Evolutionary conservation across 1,139 yeast genomes (phyloP), one percentile per base, ranked within the genome.

Genomic region (Arxiozyma slooffiae): DNA sequence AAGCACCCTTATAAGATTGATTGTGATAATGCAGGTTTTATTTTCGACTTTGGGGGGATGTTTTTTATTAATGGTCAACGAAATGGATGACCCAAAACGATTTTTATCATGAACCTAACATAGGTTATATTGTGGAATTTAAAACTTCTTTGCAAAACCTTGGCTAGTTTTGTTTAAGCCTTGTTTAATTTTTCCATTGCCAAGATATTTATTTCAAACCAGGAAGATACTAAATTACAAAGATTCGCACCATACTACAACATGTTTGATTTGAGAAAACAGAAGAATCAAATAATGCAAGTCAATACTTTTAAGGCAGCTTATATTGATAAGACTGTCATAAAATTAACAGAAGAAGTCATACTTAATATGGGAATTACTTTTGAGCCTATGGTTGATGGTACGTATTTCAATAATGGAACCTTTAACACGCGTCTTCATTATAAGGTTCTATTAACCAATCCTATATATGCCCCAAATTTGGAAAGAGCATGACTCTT

Each of bases 1-100:
- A 73, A 79, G 49, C 78, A 81, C 58, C 98, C 98, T 0, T 87
- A 90, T 61, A 75, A 76, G 23, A 67, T 90, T 42, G 73, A 80
- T 7, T 90, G 88, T 1, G 71, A 73, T 14, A 76, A 82, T 47
- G 78, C 96, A 1, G 98, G 98, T 0, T 85, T 88, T 64, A 80
- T 84, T 1, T 78, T 89, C 59, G 79, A 82, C 36, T 90, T 96
- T 82, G 78, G 79, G 56, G 78, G n/a, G 84, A 46, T 74, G 82
- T 58, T 89, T 86, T 3, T 61, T 64, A 1, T 71, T 88, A 50
- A 63, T 70, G 5, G 73, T 88, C 48, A 88, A 88, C 65, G 80
- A 79, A 22, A 71, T 78, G 21, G 82, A 78, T 34, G 74, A 81
- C 53, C 81, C 86, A 18, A 75, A 74, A 47, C 80, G 82, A 49